Evolutionary conservation across 805 yeast genomes (phyloP).

Genomic region (Ascoidea asiatica): DNA sequence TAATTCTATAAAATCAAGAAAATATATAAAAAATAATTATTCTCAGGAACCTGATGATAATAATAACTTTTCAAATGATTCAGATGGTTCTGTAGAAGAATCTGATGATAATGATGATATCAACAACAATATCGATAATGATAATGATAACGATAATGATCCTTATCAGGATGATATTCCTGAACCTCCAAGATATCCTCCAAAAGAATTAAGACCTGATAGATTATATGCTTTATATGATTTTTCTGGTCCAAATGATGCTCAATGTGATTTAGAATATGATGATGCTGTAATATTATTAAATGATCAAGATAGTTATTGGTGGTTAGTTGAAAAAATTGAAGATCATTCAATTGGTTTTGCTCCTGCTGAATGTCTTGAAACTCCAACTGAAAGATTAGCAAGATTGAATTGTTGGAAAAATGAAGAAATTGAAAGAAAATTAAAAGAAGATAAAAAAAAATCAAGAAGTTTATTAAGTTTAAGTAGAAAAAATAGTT

Average conservation of each 20-base stretch:
- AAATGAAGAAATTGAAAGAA: slow-evolving; percentile 55
- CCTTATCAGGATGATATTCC: slow-evolving; percentile 26
- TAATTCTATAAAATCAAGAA: neutral
- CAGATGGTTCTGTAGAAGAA: too few relatives aligned
- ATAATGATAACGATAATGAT: slow-evolving; percentile 23
- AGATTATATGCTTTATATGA: slow-evolving; percentile 78
- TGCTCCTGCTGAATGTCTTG: slow-evolving; percentile 93
- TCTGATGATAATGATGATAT: slow-evolving; percentile 19
- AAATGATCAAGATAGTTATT: slow-evolving; percentile 84
- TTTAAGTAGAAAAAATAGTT: slow-evolving; percentile 17
- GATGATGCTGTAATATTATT: slow-evolving; percentile 75
- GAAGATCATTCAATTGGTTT: slow-evolving; percentile 70
- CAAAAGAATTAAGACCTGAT: slow-evolving; percentile 69
- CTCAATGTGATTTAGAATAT: slow-evolving; percentile 68
- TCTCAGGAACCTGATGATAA: too few relatives aligned
- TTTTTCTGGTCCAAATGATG: slow-evolving; percentile 84
- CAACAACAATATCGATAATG: slow-evolving; percentile 11
- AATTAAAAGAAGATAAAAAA: slow-evolving; percentile 6
- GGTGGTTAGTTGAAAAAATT: slow-evolving; percentile 78
- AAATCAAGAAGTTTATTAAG: slow-evolving; percentile 1
- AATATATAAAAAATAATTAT: too few relatives aligned
- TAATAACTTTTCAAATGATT: too few relatives aligned
- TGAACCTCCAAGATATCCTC: slow-evolving; percentile 38
- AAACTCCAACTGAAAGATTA: slow-evolving; percentile 79
- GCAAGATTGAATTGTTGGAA: slow-evolving; percentile 89